Evolutionary conservation across 2,329 filamentous ascomycete species (phyloP).

Genomic region (Hypoxylon sp.): DNA sequence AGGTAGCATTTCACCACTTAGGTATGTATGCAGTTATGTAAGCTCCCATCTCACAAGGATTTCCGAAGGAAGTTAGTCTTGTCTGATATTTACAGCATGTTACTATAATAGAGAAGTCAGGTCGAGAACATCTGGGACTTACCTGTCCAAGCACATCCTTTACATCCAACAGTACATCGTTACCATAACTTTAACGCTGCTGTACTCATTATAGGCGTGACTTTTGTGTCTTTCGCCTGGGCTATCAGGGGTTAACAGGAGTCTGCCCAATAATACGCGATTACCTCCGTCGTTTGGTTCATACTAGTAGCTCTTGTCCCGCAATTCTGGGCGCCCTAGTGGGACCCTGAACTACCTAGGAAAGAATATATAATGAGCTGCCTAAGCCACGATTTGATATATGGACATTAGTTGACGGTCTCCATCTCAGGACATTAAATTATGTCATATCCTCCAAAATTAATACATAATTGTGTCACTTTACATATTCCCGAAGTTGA

Average conservation of each 20-base stretch:
- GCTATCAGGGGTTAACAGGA: not conserved
- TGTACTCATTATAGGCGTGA: conserved; percentile 13
- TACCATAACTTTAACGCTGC: not conserved
- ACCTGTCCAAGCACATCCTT: not conserved
- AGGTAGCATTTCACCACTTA: conserved; percentile 11
- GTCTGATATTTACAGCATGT: conserved; percentile 10
- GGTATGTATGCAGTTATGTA: conserved; percentile 19
- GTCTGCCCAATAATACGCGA: not conserved
- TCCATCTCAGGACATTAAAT: conserved; percentile 22
- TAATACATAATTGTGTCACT: not conserved
- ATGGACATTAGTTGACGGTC: conserved; percentile 9
- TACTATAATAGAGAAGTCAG: conserved; percentile 5
- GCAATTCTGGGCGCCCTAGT: conserved; percentile 11
- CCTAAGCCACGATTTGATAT: conserved; percentile 14
- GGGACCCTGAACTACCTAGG: not conserved
- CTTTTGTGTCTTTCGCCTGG: conserved; percentile 16
- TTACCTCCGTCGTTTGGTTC: not conserved
- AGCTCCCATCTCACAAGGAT: not conserved
- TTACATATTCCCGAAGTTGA: conserved; percentile 3
- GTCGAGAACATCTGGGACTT: not conserved
- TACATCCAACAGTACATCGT: not conserved
- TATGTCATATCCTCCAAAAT: conserved; percentile 13
- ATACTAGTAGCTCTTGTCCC: conserved; percentile 8
- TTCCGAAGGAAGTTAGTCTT: conserved; percentile 8
- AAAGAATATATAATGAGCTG: not conserved